phyloP scores from a whole-genome alignment of 163 green algal species.

The Smithsoniella earleae region DNA sequence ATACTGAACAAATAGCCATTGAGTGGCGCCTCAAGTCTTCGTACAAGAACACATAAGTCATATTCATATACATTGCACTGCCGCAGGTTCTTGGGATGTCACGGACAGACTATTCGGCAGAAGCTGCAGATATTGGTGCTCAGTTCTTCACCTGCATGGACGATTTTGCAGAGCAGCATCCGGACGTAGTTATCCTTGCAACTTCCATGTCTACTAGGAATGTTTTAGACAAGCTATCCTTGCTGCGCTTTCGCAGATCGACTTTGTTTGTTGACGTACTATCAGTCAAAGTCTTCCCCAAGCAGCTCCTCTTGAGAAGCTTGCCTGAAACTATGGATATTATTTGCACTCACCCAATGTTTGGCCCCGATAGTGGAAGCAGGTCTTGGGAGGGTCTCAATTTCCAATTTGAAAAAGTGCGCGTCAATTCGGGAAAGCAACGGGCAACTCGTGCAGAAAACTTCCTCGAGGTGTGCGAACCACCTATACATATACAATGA shows the following conservation, averaged over 20 bases:
- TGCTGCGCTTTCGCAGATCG: slow-evolving; percentile 77
- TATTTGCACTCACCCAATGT: slow-evolving; percentile 99
- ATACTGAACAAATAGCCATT: too few species aligned
- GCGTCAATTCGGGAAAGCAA: slow-evolving; percentile 38
- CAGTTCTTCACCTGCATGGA: slow-evolving; percentile 68
- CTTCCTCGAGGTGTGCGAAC: slow-evolving; percentile 58
- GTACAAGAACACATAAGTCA: too few species aligned
- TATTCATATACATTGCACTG: too few species aligned
- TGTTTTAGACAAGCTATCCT: slow-evolving; percentile 68
- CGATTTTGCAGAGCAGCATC: slow-evolving; percentile 97
- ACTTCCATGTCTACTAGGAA: slow-evolving; percentile 78
- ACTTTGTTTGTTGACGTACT: slow-evolving; percentile 98
- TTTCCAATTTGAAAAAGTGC: slow-evolving; percentile 90
- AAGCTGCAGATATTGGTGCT: slow-evolving; percentile 69
- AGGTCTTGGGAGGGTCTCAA: slow-evolving; percentile 79
- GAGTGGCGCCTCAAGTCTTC: too few species aligned
- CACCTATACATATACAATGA: too few species aligned
- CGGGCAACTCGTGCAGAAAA: slow-evolving; percentile 51
- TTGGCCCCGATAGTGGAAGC: slow-evolving; percentile 88
- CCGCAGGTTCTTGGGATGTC: slow-evolving; percentile 76
- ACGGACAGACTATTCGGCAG: slow-evolving; percentile 60
- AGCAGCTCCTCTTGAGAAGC: slow-evolving; percentile 71
- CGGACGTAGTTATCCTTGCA: slow-evolving; percentile 88
- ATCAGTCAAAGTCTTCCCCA: slow-evolving; percentile 96
- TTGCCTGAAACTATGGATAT: slow-evolving; percentile 87